These are phyloP conservation scores for Aspergillus avenaceus DNA, from an alignment of 495 filamentous ascomycete genomes.

Conservation along the genomic window DNA sequence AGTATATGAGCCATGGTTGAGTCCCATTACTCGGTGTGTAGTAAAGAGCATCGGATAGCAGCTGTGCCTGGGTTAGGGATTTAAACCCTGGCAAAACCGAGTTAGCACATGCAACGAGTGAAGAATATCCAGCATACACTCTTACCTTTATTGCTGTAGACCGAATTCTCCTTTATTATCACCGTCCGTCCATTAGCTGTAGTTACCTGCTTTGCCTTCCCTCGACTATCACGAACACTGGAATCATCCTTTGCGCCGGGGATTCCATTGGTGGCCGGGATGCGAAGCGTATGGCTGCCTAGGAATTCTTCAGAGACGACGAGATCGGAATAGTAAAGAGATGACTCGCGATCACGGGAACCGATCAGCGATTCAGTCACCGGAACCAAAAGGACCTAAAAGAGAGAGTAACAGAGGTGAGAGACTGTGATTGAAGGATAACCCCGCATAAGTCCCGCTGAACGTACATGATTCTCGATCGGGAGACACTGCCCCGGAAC, in stretches of 20 bases:
- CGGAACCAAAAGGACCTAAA: constrained; percentile 84
- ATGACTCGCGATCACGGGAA: constrained; percentile 84
- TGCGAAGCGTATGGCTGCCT: constrained; percentile 91
- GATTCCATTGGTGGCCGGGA: constrained; percentile 56
- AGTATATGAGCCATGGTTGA: constrained; percentile 93
- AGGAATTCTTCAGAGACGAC: constrained; percentile 90
- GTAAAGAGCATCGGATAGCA: constrained; percentile 82
- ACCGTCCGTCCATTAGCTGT: constrained; percentile 92
- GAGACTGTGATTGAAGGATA: not conserved
- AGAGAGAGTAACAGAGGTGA: not conserved
- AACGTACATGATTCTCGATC: constrained; percentile 77
- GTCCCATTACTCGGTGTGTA: constrained; percentile 79
- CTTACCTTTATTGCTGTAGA: constrained; percentile 93
- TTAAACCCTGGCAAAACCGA: constrained; percentile 70
- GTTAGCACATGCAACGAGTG: constrained; percentile 14
- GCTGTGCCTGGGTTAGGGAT: constrained; percentile 81
- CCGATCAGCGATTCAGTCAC: constrained; percentile 85
- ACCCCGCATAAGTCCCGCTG: not conserved
- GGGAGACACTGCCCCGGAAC: constrained; percentile 91
- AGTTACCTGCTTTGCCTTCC: constrained; percentile 88
- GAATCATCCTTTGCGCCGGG: constrained; percentile 60
- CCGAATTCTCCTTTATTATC: constrained; percentile 87
- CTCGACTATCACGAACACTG: constrained; percentile 82
- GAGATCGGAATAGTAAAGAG: constrained; percentile 71
- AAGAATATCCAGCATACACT: not conserved